Base-by-base conservation (phyloP, 2,329 filamentous ascomycete species). In the Fusarium euwallaceae region DNA sequence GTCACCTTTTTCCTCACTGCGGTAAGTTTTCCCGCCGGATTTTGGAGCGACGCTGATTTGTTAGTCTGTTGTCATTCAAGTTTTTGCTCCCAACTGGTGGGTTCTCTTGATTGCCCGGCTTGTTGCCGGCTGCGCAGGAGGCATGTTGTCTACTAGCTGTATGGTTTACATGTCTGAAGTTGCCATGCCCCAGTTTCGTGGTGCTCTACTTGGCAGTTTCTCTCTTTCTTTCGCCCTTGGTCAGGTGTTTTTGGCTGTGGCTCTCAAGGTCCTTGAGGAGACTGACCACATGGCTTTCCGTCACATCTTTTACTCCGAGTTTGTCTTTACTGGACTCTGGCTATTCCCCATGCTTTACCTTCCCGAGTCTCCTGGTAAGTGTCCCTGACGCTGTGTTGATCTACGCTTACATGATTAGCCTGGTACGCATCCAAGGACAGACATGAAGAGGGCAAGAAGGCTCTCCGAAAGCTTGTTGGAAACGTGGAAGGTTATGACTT, bases 161-260 rank as follows among this genome's bases (percentile, higher is more conserved):
- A 72, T 72, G 67, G 67, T 70, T 11, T 72, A 72, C 64, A 72
- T 72, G 67, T 72, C 70, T 7, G 70, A 72, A 24, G 63, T 69
- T 14, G 67, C 67, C 11, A 66, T 69, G 62, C 62, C 67, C 1
- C 67, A 69, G 37, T 69, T 69, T 11, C 67, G 67, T 6, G 67
- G 67, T 11, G 62, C 67, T 6, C 22, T 69, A 12, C 58, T 69
- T 11, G 63, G 58, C 2, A 67, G 67, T 43, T 67, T 70, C 37
- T 70, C 67, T 11, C 67, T 70, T 22, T 51, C 64, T 9, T 70
- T 70, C 16, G 59, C 64, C 2, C 67, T 70, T 32, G 67, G 67
- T 2, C 67, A 70, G 4, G 59, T 70, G 20, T 67, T 70, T 37
- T 22, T 70, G 2, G 64, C 68, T 11, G 63, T 70, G 12, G 64